Evolutionary conservation across 2,329 filamentous ascomycete species (phyloP).

Genomic region (Chalaropsis ovoidea): DNA sequence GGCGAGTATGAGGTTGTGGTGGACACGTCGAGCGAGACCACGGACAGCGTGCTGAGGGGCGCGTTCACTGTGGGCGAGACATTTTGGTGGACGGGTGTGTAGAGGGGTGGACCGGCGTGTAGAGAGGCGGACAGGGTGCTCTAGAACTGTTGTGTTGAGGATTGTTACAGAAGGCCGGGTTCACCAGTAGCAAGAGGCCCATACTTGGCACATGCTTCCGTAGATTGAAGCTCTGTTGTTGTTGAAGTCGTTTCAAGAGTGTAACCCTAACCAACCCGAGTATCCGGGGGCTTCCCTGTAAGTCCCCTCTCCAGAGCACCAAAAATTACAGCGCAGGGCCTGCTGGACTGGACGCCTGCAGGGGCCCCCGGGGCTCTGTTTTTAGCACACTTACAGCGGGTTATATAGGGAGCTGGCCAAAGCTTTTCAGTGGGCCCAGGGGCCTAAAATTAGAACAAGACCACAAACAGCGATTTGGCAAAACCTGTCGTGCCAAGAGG

Average conservation of each 20-base stretch:
- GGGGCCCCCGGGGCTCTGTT: not conserved
- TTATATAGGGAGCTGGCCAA: not conserved
- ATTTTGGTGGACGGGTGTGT: conserved; percentile 58
- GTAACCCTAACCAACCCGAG: no score
- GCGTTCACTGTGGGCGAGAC: conserved; percentile 51
- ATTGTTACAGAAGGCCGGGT: not conserved
- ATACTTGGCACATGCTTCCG: not conserved
- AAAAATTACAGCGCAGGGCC: conserved; percentile 1
- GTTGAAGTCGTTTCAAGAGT: no score
- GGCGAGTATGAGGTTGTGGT: conserved; percentile 56
- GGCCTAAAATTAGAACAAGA: conserved; percentile 3
- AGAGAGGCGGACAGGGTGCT: not conserved
- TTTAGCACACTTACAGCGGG: conserved; percentile 7
- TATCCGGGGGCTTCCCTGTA: no score
- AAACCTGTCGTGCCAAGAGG: not conserved
- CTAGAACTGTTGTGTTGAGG: not conserved
- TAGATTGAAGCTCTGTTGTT: no score
- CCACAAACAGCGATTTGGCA: not conserved
- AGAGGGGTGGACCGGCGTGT: conserved; percentile 19
- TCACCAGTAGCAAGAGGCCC: not conserved
- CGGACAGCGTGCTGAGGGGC: conserved; percentile 40
- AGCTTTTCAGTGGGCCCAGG: not conserved
- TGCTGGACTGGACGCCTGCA: not conserved
- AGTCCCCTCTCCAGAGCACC: no score
- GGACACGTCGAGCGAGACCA: conserved; percentile 45